These are phyloP conservation scores for Ophiostoma ulmi DNA, from an alignment of 2,329 filamentous ascomycete genomes.

Conservation along the genomic window DNA sequence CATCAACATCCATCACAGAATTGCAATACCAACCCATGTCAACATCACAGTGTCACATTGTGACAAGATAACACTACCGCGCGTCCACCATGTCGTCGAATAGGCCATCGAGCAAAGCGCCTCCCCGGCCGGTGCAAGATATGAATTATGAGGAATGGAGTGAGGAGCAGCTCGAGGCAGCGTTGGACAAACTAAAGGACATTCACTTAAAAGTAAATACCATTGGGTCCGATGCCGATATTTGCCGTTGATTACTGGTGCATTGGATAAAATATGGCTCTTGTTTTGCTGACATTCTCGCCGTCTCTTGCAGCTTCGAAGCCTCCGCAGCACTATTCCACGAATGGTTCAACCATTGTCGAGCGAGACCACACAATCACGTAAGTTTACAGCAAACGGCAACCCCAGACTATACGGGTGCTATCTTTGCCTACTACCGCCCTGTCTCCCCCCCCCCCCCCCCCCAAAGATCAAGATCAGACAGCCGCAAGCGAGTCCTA, in stretches of 20 bases:
- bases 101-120: conserved; percentile 14
- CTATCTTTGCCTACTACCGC: not conserved
- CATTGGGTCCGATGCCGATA: conserved; percentile 11
- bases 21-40: not conserved
- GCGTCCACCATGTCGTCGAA: conserved; percentile 24
- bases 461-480: not conserved
- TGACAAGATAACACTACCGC: not conserved
- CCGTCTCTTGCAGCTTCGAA: conserved; percentile 38
- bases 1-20: not conserved
- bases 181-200: conserved; percentile 48
- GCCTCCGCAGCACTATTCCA: conserved; percentile 46
- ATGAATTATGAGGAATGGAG: conserved; percentile 38
- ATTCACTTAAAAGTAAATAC: conserved; percentile 49
- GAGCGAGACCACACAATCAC: conserved; percentile 43
- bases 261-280: not conserved
- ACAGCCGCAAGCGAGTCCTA: not conserved
- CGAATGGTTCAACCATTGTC: conserved; percentile 49
- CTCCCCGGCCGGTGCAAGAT: conserved; percentile 10
- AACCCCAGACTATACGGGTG: not conserved
- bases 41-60: not conserved
- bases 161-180: conserved; percentile 47
- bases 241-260: not conserved
- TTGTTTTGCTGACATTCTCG: not conserved
- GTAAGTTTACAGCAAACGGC: conserved; percentile 37
- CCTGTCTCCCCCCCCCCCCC: too few species aligned